Base-by-base conservation (phyloP, 2,329 filamentous ascomycete species). In the Periconia sp. region DNA sequence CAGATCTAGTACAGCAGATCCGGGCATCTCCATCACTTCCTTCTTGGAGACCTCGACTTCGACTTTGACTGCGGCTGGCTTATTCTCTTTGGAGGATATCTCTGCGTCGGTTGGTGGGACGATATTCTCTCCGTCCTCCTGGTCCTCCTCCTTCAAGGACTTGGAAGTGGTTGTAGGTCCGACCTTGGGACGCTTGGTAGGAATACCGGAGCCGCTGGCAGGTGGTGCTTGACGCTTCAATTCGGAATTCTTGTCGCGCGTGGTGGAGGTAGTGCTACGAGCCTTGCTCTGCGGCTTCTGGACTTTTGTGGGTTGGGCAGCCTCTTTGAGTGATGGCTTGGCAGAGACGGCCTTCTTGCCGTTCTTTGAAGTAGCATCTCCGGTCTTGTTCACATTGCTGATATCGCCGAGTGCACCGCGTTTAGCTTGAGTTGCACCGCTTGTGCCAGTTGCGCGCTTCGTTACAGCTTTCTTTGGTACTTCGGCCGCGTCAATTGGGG, bases 401-500 rank as follows among this genome's bases (percentile, higher is more conserved):
- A 97, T 89, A 79, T 99, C 94, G 54, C 90, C 92, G 37, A 99
- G 83, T 46, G 91, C 92, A 65, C 89, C 85, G 79, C 90, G 94
- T 70, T 89, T 84, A 56, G 80, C 72, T 56, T 62, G 65, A 49
- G 61, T 81, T 45, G 76, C 72, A 46, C 81, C 67, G 30, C 71
- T 76, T 2, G 71, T 57, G n/a, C 68, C 64, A 41, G 68, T 62
- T 47, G 70, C 70, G 6, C 76, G 72, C 65, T 78, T 78, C 70
- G 79, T 80, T 46, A 77, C 61, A 14, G 68, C 63, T 74, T 81
- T 81, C 72, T 79, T 85, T 20, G 79, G 76, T 50, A 78, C 76
- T 49, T 88, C 88, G 63, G 88, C 87, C 63, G 66, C 63, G 43
- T 66, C 61, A 53, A 64, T 64, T 81, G 83, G 69, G 41, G 84